Evolutionary conservation across 768 basidiomycete genomes (phyloP), one percentile per base, ranked within the genome.

Genomic region (Termitomyces bulborhizus): DNA sequence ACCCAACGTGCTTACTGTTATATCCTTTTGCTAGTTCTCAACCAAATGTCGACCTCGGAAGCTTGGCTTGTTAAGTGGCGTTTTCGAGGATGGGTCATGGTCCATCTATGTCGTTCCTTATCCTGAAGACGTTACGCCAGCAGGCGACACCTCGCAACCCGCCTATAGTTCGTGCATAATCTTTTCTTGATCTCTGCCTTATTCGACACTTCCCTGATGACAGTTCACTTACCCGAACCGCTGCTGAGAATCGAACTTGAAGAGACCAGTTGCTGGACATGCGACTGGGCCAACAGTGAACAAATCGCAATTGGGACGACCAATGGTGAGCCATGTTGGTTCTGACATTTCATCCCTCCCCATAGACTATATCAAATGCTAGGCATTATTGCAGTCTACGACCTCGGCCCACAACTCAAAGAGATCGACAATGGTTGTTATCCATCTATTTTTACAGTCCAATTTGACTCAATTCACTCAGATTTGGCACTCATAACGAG

Each of bases 221-320:
- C 51, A 90, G 87, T 89, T 9, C 76, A 73, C 52, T 52, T 86
- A 12, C 68, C 81, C 0, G 73, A 85, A 46, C 91, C 94, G 0
- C 64, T 88, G 3, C 48, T 95, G 6, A 80, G 83, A 9, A 80
- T 98, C 1, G 83, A 89, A 60, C 70, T 92, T 2, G 84, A 86
- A 52, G 89, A 92, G 42, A 80, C 90, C 0, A 73, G 77, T n/a
- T 88, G 86, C 64, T 88, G 82, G 79, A 79, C 82, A 15, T 75
- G 97, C 51, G 93, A 97, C 61, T 98, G 94, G 94, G 89, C 85
- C 0, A 93, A 91, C 59, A 90, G 91, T 58, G 85, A 88, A 55
- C 62, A 85, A 11, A 68, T 99, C 6, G 93, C 91, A 0, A 82
- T 88, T 12, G 95, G 94, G 0, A 86, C 86, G 27, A 86, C 90